Conservation (phyloP, 139 green algal species). For the Coccomyxa sp. region DNA sequence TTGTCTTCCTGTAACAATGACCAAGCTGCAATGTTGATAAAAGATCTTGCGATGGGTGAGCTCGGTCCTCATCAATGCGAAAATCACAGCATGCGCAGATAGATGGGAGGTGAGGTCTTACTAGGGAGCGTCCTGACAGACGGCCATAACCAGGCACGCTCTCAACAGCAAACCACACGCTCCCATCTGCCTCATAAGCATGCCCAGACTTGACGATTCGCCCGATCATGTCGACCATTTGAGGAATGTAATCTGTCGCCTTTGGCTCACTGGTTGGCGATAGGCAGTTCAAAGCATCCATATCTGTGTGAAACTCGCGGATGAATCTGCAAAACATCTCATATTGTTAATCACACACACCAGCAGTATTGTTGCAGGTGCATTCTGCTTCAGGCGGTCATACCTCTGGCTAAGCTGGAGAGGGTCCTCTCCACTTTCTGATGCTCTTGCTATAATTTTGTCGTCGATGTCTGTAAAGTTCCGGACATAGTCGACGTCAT, state of each 20-base stretch:
- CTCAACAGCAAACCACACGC: slow-evolving; percentile 94
- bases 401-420: slow-evolving; percentile 42
- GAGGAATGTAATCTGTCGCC: slow-evolving; percentile 71
- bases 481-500: slow-evolving; percentile 65
- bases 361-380: too few species aligned
- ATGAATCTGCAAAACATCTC: slow-evolving; percentile 61
- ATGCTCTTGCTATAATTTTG: slow-evolving; percentile 93
- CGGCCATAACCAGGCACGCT: slow-evolving; percentile 79
- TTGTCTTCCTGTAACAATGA: slow-evolving; percentile 61
- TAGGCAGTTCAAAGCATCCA: slow-evolving; percentile 79
- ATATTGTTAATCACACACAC: neutral
- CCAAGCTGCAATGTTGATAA: neutral
- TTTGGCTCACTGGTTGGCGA: slow-evolving; percentile 79
- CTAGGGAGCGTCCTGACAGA: slow-evolving; percentile 76
- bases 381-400: neutral
- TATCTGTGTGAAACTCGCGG: slow-evolving; percentile 90
- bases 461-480: slow-evolving; percentile 91
- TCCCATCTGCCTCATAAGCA: slow-evolving; percentile 76
- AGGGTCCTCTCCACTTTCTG: slow-evolving; percentile 63
- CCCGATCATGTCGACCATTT: slow-evolving; percentile 86
- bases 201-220: slow-evolving; percentile 85
- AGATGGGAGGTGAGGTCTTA: slow-evolving; percentile 1
- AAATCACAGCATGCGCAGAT: too few species aligned
- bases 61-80: too few species aligned
- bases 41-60: neutral